Percentiles rank a stretch among this genome's conserved stretches.
phyloP scores from a whole-genome alignment of 768 basidiomycete species.

The Podaxis sp. region DNA sequence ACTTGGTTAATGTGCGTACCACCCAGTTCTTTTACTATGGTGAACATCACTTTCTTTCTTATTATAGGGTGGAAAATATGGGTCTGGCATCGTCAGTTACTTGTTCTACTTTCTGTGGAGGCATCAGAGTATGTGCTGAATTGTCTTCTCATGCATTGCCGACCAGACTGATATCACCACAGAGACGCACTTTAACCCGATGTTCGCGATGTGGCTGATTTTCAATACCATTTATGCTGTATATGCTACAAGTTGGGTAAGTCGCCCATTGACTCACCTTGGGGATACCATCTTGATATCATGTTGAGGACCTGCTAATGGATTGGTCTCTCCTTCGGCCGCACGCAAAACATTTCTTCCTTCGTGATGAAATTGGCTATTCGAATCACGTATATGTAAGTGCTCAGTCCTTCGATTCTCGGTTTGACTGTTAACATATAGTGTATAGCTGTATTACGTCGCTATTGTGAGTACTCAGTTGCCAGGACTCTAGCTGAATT shows the following conservation, averaged over 20 bases:
- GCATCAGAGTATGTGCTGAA: conserved; percentile 42
- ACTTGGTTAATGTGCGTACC: conserved; percentile 76
- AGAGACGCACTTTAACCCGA: conserved; percentile 33
- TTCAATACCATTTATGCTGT: conserved; percentile 56
- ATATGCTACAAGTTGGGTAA: conserved; percentile 79
- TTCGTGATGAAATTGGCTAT: conserved; percentile 78
- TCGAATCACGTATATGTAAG: conserved; percentile 54
- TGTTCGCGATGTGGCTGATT: conserved; percentile 69
- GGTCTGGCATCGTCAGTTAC: conserved; percentile 57
- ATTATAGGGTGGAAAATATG: conserved; percentile 80
- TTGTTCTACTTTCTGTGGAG: conserved; percentile 79
- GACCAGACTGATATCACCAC: not conserved
- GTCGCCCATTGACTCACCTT: conserved; percentile 15
- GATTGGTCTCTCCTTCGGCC: conserved; percentile 85
- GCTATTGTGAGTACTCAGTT: conserved; percentile 51
- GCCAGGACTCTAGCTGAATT: not conserved
- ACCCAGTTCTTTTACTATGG: not conserved
- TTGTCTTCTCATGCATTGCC: not conserved
- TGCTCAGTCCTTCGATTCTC: conserved; percentile 2
- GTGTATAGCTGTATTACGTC: conserved; percentile 64
- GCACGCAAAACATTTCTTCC: conserved; percentile 48
- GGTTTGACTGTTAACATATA: not conserved
- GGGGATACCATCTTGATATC: not conserved
- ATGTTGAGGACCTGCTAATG: conserved; percentile 70
- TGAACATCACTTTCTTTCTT: not conserved